Evolutionary conservation across 2,329 filamentous ascomycete genomes (phyloP).

Genomic region (Aspergillus oerlinghausenensis): DNA sequence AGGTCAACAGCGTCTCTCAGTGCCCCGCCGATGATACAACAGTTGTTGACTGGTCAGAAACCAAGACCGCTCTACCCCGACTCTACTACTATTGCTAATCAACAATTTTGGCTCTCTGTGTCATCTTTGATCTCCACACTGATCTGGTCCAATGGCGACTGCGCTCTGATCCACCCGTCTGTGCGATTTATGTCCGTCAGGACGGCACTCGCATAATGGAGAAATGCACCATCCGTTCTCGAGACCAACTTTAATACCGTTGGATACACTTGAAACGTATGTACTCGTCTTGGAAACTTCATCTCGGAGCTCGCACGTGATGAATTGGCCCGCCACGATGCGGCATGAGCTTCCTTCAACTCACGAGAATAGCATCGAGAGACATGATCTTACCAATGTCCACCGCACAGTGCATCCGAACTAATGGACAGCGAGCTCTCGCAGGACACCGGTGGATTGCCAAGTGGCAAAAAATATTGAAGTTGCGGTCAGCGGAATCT

Average conservation of each 20-base stretch:
- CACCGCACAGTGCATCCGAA: neutral
- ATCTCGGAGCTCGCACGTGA: neutral
- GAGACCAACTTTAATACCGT: neutral
- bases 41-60: conserved; percentile 8
- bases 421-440: neutral
- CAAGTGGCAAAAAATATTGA: conserved; percentile 17
- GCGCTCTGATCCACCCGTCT: neutral
- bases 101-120: neutral
- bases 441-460: conserved; percentile 2
- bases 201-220: neutral
- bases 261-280: neutral
- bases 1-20: neutral
- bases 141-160: conserved; percentile 1
- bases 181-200: neutral
- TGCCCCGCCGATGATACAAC: neutral
- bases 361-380: neutral
- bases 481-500: conserved; percentile 24
- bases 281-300: neutral
- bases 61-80: neutral
- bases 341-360: neutral
- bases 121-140: conserved; percentile 5
- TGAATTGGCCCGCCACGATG: neutral
- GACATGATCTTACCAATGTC: neutral
- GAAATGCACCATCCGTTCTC: neutral
- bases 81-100: neutral